These are phyloP conservation scores for Mycena indigotica DNA, from an alignment of 768 basidiomycete species.

Conservation along the genomic window DNA sequence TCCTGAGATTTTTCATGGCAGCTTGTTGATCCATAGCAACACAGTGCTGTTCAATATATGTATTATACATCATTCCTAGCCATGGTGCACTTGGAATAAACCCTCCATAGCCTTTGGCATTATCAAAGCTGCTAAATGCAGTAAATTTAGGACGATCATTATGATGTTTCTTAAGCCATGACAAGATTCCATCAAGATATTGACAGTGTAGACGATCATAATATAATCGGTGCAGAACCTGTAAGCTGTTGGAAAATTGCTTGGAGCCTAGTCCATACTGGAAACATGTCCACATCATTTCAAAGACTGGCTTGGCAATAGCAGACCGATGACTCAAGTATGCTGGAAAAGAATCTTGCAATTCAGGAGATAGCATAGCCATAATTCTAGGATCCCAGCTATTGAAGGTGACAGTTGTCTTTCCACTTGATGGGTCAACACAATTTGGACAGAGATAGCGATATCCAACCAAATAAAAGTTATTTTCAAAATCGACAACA, in stretches of 20 bases:
- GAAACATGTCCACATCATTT: background rate
- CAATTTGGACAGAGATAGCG: background rate
- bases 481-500: background rate
- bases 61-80: background rate
- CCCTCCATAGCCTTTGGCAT: background rate
- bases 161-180: background rate
- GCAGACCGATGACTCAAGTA: background rate
- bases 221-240: background rate
- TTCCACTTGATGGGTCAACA: background rate
- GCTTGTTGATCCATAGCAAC: slow-evolving; percentile 1
- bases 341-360: background rate
- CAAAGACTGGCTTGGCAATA: background rate
- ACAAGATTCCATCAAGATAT: background rate
- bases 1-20: background rate
- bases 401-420: background rate
- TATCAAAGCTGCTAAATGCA: background rate
- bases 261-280: background rate
- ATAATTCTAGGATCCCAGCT: background rate
- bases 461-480: background rate
- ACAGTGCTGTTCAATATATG: background rate
- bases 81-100: background rate
- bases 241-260: background rate
- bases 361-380: background rate
- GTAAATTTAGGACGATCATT: background rate
- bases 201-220: background rate